Evolutionary conservation across 148 eudicot genomes (phyloP), one percentile per base, ranked within the genome.

Genomic region (Limonium bicolor): DNA sequence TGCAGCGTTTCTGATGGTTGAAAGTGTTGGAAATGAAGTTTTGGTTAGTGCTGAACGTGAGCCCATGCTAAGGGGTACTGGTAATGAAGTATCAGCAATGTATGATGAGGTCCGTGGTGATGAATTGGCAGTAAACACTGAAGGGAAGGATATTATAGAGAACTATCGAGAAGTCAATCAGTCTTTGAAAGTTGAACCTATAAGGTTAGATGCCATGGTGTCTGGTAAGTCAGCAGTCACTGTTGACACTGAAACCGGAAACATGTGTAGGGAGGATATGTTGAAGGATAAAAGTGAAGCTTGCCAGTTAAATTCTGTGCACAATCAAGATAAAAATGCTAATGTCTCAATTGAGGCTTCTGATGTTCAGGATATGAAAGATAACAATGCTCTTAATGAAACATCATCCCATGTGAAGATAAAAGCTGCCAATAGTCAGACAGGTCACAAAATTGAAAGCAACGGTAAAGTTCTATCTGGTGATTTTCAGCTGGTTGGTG

Each of bases 21-120:
- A 43, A 31, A 43, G 47, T 31, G 16, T 43, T n/a, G 47, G 18
- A 43, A 25, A 43, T 43, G 47, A 43, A 31, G 47, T 24, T 25
- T 4, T 43, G 27, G 18, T 12, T 12, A 25, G 27, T 43, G 47
- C 45, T 4, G 25, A 43, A 25, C 47, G 29, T 43, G 47, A 43
- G 47, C 9, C 24, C 27, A 23, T 31, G 24, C 29, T 23, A 23
- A 12, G 30, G 8, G 16, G 24, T 28, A 24, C 27, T 41, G 47
- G 19, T 2, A 43, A 25, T 43, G 29, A 42, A 22, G 47, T 25
- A 25, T 8, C 27, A 24, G 27, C 27, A 12, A n/a, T 43, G 47
- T 28, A 43, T 28, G 8, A 31, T 2, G 29, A 13, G 47, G 19
- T 43, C 4, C 19, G 6, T 43, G 7, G 19, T 13, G 27, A 25